A percentile compares a stretch with the other conserved stretches of the same genome.
These are phyloP conservation scores for Acidiella bohemica DNA, from an alignment of 495 filamentous ascomycete genomes.

Conservation along the genomic window DNA sequence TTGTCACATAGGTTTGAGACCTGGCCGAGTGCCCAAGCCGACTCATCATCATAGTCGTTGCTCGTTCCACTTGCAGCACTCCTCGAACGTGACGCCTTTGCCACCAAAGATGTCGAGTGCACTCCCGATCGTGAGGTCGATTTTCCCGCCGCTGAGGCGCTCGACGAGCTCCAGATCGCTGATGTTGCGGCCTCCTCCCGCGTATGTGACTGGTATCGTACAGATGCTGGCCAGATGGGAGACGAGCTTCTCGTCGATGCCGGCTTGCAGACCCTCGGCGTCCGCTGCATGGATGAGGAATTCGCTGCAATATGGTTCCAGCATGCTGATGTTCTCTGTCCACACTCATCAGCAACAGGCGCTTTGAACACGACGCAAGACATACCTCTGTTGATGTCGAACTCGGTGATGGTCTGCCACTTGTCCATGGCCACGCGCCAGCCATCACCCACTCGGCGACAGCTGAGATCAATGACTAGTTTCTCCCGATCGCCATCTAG, in stretches of 20 bases:
- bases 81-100: conserved; percentile 65
- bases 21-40: too few relatives aligned
- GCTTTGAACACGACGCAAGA: background rate
- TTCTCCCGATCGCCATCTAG: conserved; percentile 62
- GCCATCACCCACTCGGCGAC: conserved; percentile 51
- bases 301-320: conserved; percentile 86
- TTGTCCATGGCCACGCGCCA: conserved; percentile 98
- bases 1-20: conserved; percentile 1
- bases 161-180: conserved; percentile 71
- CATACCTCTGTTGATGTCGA: conserved; percentile 76
- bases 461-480: conserved; percentile 90
- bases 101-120: conserved; percentile 94
- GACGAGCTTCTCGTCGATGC: conserved; percentile 79
- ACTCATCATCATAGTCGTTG: too few relatives aligned
- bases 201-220: conserved; percentile 85
- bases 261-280: conserved; percentile 80
- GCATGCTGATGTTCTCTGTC: conserved; percentile 60
- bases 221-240: conserved; percentile 68
- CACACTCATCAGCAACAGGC: background rate
- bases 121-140: conserved; percentile 92
- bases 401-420: conserved; percentile 94
- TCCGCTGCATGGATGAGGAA: conserved; percentile 99
- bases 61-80: conserved; percentile 92
- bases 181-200: conserved; percentile 72
- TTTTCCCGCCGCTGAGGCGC: conserved; percentile 57